Percentiles rank a stretch among this genome's conserved stretches.
These are phyloP conservation scores for Fusarium sp. DNA, from an alignment of 2,329 filamentous ascomycete genomes.

Conservation along the genomic window DNA sequence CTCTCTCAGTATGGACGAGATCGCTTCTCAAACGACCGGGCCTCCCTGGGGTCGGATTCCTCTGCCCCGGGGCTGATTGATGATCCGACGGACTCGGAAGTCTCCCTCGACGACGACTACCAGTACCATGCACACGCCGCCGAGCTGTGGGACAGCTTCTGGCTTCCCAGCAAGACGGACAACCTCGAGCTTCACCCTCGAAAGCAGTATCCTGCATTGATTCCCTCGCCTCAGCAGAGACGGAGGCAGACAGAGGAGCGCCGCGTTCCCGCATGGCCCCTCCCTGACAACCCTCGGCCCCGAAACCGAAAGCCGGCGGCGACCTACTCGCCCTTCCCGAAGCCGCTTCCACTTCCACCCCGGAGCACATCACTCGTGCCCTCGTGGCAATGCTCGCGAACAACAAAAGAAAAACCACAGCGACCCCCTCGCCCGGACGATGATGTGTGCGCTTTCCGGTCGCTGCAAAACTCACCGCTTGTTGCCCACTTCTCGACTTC, in stretches of 20 bases:
- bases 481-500: slow-evolving; percentile 28
- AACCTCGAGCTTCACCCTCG: slow-evolving; percentile 25
- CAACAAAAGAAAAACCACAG: slow-evolving; percentile 39
- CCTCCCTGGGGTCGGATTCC: slow-evolving; percentile 59
- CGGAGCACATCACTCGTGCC: slow-evolving; percentile 41
- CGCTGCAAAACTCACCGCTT: slow-evolving; percentile 25
- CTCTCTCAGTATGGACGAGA: slow-evolving; percentile 38
- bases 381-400: slow-evolving; percentile 45
- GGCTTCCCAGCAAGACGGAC: slow-evolving; percentile 46
- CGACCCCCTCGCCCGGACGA: slow-evolving; percentile 47
- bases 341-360: slow-evolving; percentile 50
- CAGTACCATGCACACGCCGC: slow-evolving; percentile 58
- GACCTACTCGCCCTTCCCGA: slow-evolving; percentile 58
- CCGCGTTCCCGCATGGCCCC: slow-evolving; percentile 43
- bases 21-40: slow-evolving; percentile 47
- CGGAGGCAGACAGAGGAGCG: slow-evolving; percentile 38
- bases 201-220: slow-evolving; percentile 49
- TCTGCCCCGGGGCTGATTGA: slow-evolving; percentile 64
- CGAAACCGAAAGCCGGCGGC: slow-evolving; percentile 41
- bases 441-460: slow-evolving; percentile 30
- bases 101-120: slow-evolving; percentile 63
- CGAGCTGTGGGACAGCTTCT: slow-evolving; percentile 66
- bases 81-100: slow-evolving; percentile 63
- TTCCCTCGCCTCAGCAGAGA: slow-evolving; percentile 46
- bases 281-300: slow-evolving; percentile 36